Conservation (phyloP, 257 asterid genomes). For the Forsythia viridissima region DNA sequence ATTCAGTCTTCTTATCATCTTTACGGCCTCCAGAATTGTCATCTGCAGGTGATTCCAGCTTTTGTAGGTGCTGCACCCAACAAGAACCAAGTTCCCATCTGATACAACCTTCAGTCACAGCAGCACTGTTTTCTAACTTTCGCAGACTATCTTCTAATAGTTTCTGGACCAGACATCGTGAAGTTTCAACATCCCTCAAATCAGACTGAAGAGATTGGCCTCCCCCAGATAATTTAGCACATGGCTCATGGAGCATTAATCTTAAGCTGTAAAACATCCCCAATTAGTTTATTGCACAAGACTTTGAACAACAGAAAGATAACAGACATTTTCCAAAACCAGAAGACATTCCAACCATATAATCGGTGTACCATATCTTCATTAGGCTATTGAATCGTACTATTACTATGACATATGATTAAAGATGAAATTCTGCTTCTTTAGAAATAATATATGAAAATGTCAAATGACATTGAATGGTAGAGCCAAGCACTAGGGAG, state of each 20-base stretch:
- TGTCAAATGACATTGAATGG: constrained; percentile 16
- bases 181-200: constrained; percentile 39
- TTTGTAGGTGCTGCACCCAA: constrained; percentile 98
- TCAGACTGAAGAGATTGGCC: constrained; percentile 51
- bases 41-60: constrained; percentile 65
- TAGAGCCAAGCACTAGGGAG: constrained; percentile 4
- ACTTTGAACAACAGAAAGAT: constrained; percentile 4
- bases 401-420: background rate
- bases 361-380: background rate
- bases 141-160: constrained; percentile 63
- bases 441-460: constrained; percentile 1
- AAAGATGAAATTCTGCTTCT: constrained; percentile 4
- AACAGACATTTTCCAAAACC: background rate
- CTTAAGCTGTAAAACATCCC: constrained; percentile 65
- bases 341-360: constrained; percentile 7
- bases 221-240: constrained; percentile 46
- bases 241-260: constrained; percentile 59
- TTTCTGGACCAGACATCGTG: constrained; percentile 56
- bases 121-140: constrained; percentile 45
- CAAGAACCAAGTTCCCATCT: constrained; percentile 99
- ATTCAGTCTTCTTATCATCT: constrained; percentile 61
- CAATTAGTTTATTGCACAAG: constrained; percentile 25
- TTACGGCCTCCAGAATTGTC: constrained; percentile 45
- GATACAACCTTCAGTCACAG: constrained; percentile 47
- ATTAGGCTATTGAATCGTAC: background rate